A percentile compares a stretch with the other conserved stretches of the same genome.
Conservation (phyloP, 768 basidiomycete genomes). For the Amanita subjunquillea region DNA sequence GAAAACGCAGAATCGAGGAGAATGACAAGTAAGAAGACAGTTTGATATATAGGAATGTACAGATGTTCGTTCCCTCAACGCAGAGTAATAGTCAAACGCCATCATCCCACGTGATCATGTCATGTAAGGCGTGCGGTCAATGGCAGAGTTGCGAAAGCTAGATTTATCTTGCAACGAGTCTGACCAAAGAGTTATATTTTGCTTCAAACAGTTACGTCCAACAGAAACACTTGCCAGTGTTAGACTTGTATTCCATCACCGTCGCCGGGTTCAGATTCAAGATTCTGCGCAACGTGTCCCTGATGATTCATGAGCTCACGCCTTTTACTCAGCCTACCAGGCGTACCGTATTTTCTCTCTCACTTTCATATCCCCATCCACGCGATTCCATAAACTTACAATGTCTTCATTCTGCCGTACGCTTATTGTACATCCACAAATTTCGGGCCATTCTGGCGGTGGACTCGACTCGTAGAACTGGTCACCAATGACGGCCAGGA, state of each 20-base stretch:
- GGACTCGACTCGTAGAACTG: slow-evolving; percentile 56
- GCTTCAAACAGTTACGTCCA: background rate
- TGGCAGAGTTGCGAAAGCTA: slow-evolving; percentile 64
- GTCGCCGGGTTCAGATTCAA: slow-evolving; percentile 70
- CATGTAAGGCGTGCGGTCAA: slow-evolving; percentile 32
- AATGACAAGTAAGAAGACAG: background rate
- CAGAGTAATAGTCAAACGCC: background rate
- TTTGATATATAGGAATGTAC: background rate
- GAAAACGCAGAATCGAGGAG: background rate
- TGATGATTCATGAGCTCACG: slow-evolving; percentile 17
- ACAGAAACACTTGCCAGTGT: slow-evolving; percentile 49
- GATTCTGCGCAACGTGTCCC: slow-evolving; percentile 71
- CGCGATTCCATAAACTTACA: slow-evolving; percentile 84
- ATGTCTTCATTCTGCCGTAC: slow-evolving; percentile 93
- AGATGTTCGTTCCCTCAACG: background rate
- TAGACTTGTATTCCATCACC: slow-evolving; percentile 91
- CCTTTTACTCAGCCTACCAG: background rate
- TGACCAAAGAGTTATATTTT: slow-evolving; percentile 15
- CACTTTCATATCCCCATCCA: slow-evolving; percentile 65
- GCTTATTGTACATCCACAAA: slow-evolving; percentile 93
- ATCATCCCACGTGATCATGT: slow-evolving; percentile 4
- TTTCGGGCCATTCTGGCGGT: slow-evolving; percentile 58
- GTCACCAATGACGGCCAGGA: slow-evolving; percentile 83
- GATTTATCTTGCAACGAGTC: slow-evolving; percentile 88
- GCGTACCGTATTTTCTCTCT: slow-evolving; percentile 78